Evolutionary conservation across 2,329 filamentous ascomycete genomes (phyloP), one percentile per base, ranked within the genome.

Genomic region (Lachnellula subtilissima): DNA sequence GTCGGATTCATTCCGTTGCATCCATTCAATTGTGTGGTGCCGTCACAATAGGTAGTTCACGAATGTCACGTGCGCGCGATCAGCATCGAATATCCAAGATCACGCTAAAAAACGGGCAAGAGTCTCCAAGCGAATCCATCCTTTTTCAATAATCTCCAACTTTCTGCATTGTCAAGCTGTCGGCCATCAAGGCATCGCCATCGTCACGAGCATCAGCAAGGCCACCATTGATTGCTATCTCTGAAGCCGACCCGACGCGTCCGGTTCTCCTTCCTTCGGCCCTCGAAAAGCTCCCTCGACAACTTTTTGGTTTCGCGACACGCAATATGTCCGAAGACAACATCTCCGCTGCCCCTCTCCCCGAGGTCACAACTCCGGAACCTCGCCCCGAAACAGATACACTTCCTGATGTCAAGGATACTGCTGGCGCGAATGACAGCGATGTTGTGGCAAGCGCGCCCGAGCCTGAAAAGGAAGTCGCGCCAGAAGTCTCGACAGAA

Each of bases 181-280:
- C 53, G 28, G 17, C 54, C 57, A 67, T 61, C 61, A 61, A 58
- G 55, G 53, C 58, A 61, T 61, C 53, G 43, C 32, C 60, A 63
- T 60, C 61, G 48, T 49, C 50, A 51, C 48, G 28, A 48, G 45
- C 50, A 57, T 52, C 47, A n/a, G 36, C 35, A 48, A 46, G 25
- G 28, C 50, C 47, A 47, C 46, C 45, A 54, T 53, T 52, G 54
- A 57, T 58, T 54, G 49, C 50, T 48, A 55, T 54, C 54, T 54
- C 54, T 50, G 47, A 61, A 53, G 9, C 39, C 17, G 48, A 53
- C 39, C 35, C 42, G 52, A 65, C 64, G 62, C 64, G 65, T 67
- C 53, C 43, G 5, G 52, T 40, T 52, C 37, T 25, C 25, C 52
- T 40, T 32, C 28, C 8, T 11, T 11, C 9, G 28, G 8, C 28